phyloP scores from a whole-genome alignment of 164 flowering plant genomes.

The Tinospora cordifolia region DNA sequence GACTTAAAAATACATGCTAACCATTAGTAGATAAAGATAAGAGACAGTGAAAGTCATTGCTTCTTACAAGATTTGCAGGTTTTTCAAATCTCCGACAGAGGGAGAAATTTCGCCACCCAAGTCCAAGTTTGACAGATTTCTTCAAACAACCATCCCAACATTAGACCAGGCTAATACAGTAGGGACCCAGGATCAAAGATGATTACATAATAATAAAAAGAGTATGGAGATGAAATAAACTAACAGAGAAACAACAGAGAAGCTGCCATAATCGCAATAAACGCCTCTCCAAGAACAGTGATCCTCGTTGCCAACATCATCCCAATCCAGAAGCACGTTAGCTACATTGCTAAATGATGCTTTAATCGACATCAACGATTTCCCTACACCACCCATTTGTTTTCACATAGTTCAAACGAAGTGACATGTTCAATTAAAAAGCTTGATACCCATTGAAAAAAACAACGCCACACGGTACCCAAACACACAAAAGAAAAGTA shows the following conservation, averaged over 20 bases:
- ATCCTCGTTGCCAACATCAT: slow-evolving; percentile 41
- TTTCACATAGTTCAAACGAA: background rate
- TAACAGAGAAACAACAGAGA: slow-evolving; percentile 69
- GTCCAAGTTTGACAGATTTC: slow-evolving; percentile 75
- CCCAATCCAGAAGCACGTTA: slow-evolving; percentile 79
- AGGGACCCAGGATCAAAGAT: background rate
- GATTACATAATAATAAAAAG: background rate
- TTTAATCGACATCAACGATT: slow-evolving; percentile 63
- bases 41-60: background rate
- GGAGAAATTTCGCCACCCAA: slow-evolving; percentile 88
- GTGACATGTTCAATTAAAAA: background rate
- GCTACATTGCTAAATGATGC: slow-evolving; percentile 66
- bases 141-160: slow-evolving; percentile 13
- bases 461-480: no score
- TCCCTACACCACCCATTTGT: slow-evolving; percentile 33
- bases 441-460: background rate
- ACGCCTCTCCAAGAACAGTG: slow-evolving; percentile 93
- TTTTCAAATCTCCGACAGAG: slow-evolving; percentile 63
- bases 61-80: slow-evolving; percentile 54
- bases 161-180: background rate
- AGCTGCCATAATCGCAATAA: slow-evolving; percentile 48
- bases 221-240: slow-evolving; percentile 11
- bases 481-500: background rate
- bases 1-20: background rate
- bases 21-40: background rate